A percentile compares a stretch with the other conserved stretches of the same genome.
Evolutionary conservation across 2,329 filamentous ascomycete genomes (phyloP).

Genomic region (Verticillium isaacii): DNA sequence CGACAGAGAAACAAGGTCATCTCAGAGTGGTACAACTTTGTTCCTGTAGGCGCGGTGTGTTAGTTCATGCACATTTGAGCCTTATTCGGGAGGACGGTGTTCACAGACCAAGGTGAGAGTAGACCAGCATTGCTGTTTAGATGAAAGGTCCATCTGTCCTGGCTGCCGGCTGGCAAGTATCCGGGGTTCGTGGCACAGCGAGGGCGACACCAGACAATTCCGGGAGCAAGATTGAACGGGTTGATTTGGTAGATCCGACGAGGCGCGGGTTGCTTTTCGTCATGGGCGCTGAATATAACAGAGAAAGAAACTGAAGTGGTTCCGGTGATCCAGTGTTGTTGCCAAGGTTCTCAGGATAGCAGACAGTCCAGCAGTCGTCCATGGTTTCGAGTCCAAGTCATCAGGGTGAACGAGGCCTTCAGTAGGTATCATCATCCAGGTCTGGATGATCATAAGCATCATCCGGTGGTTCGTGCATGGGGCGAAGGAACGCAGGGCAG

Average conservation of each 20-base stretch:
- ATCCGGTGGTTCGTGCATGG: no score
- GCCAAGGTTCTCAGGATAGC: no score
- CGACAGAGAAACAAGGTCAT: conserved; percentile 21
- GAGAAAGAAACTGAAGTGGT: no score
- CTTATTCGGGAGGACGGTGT: conserved; percentile 15
- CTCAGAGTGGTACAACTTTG: conserved; percentile 52
- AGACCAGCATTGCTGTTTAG: background rate
- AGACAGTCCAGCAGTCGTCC: no score
- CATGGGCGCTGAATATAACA: no score
- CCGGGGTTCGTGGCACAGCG: background rate
- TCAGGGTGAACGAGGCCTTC: no score
- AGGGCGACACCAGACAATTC: background rate
- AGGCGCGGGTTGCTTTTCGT: no score
- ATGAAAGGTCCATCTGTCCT: background rate
- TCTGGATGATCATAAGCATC: no score
- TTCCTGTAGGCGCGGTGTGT: conserved; percentile 34
- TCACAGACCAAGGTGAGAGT: conserved; percentile 29
- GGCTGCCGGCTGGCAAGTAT: background rate
- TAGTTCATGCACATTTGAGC: conserved; percentile 21
- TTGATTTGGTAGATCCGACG: background rate
- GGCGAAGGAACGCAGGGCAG: no score
- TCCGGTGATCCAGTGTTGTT: no score
- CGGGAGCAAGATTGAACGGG: background rate
- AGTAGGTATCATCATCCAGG: no score
- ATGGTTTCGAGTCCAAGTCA: no score